Evolutionary conservation across 2,329 filamentous ascomycete genomes (phyloP), one percentile per base, ranked within the genome.

Genomic region (Akanthomyces lecanii): DNA sequence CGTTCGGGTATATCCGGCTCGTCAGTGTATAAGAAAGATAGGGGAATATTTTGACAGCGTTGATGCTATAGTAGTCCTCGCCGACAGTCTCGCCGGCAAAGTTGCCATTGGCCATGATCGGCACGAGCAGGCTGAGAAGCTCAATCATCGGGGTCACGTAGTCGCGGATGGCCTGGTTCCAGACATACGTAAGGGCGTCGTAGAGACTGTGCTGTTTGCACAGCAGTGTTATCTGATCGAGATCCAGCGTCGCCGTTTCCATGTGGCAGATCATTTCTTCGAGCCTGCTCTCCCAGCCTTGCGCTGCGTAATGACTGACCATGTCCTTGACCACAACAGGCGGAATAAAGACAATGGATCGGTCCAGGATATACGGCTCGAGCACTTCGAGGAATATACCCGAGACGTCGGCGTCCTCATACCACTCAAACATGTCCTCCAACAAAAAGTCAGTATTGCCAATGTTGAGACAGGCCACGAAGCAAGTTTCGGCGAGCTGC

Each of bases 251-350:
- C 16, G 85, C 81, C 1, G 94, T 96, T 69, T 97, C 89, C 77
- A 99, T 89, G 67, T 94, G 89, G 73, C 94, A 98, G 38, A 99
- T 90, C 74, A 98, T 89, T 75, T 98, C 94, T 76, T 99, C 96
- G 8, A 99, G 81, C 12, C 89, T 87, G 65, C 84, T 85, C 68
- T 93, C 89, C 69, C 89, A 86, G 53, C 90, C 91, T 65, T 87
- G 89, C 45, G 81, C 82, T 21, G 92, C 89, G 72, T 90, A 98
- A 72, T 96, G 86, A 11, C 84, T 84, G 40, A 98, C 90, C 72
- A 98, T 81, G 58, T 90, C 86, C 74, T 98, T 97, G 66, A 98
- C 86, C 7, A 95, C 88, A 4, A 85, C 84, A 0, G 95, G 92
- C 7, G 95, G 95, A 8, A 97, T 79, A 6, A 85, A 81, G 4